Conservation (phyloP, 257 asterid genomes). For the Prunella vulgaris region DNA sequence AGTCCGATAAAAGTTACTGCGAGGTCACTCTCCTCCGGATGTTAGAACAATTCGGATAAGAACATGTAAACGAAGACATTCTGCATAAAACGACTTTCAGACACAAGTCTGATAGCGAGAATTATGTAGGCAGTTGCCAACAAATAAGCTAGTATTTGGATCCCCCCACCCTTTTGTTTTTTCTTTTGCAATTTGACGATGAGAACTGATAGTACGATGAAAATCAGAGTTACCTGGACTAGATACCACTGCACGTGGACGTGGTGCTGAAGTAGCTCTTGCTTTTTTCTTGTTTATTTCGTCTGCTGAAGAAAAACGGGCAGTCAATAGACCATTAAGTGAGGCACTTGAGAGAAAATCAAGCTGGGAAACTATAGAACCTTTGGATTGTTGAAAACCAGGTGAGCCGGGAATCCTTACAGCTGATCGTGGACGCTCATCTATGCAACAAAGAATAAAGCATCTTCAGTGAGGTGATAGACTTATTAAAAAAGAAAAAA, state of each 20-base stretch:
- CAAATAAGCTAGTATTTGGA: too few species aligned
- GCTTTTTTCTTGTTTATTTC: conserved; percentile 28
- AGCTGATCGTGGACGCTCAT: conserved; percentile 44
- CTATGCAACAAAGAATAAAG: conserved; percentile 27
- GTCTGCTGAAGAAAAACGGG: conserved; percentile 23
- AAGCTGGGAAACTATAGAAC: conserved; percentile 23
- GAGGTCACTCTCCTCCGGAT: background rate
- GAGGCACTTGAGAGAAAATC: background rate
- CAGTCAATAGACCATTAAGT: background rate
- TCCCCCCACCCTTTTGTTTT: too few species aligned
- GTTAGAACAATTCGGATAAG: background rate
- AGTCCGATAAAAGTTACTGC: background rate
- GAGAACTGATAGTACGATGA: background rate
- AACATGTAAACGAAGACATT: background rate
- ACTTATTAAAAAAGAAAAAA: background rate
- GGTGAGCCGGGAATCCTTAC: conserved; percentile 55
- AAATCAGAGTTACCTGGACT: conserved; percentile 53
- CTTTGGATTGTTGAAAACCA: conserved; percentile 27
- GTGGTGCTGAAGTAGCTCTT: conserved; percentile 47
- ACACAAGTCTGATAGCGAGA: too few species aligned
- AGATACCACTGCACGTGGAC: conserved; percentile 74
- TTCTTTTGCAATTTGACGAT: too few species aligned
- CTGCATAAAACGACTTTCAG: background rate
- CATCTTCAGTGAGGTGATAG: background rate
- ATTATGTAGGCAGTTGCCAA: too few species aligned